Conservation (phyloP, 805 yeast genomes). For the Debaryomyces maramus region DNA sequence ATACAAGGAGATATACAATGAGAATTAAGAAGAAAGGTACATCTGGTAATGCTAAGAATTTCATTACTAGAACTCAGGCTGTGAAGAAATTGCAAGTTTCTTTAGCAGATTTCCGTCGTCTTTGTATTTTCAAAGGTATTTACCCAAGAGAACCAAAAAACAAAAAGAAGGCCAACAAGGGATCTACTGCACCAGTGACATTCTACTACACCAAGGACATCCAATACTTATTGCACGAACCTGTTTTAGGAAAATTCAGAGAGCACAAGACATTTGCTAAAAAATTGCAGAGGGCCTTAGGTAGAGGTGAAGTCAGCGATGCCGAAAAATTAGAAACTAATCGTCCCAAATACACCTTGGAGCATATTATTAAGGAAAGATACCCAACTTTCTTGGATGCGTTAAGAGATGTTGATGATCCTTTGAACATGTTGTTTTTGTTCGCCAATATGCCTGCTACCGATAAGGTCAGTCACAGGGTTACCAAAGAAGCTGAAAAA, state of each 20-base stretch:
- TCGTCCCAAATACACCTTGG: conserved; percentile 83
- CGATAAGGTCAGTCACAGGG: conserved; percentile 70
- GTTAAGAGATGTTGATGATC: conserved; percentile 90
- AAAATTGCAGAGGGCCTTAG: conserved; percentile 84
- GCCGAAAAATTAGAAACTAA: conserved; percentile 83
- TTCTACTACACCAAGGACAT: conserved; percentile 94
- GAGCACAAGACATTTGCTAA: conserved; percentile 94
- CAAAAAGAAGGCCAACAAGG: conserved; percentile 95
- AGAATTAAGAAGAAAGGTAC: conserved; percentile 81
- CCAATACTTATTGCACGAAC: conserved; percentile 93
- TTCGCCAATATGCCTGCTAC: conserved; percentile 96
- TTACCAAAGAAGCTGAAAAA: conserved; percentile 84
- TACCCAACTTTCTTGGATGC: conserved; percentile 95
- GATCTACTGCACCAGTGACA: conserved; percentile 94
- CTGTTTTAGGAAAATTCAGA: conserved; percentile 85
- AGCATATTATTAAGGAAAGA: conserved; percentile 89
- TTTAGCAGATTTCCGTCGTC: conserved; percentile 92
- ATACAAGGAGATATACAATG: conserved; percentile 35
- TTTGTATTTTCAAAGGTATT: conserved; percentile 97
- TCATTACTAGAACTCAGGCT: conserved; percentile 92
- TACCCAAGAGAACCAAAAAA: conserved; percentile 96
- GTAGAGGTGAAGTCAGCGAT: conserved; percentile 86
- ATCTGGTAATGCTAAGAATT: conserved; percentile 88
- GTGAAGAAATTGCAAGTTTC: conserved; percentile 88
- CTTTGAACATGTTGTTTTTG: conserved; percentile 89